Conservation (phyloP, 2,329 filamentous ascomycete genomes). For the Diaporthe sp. region DNA sequence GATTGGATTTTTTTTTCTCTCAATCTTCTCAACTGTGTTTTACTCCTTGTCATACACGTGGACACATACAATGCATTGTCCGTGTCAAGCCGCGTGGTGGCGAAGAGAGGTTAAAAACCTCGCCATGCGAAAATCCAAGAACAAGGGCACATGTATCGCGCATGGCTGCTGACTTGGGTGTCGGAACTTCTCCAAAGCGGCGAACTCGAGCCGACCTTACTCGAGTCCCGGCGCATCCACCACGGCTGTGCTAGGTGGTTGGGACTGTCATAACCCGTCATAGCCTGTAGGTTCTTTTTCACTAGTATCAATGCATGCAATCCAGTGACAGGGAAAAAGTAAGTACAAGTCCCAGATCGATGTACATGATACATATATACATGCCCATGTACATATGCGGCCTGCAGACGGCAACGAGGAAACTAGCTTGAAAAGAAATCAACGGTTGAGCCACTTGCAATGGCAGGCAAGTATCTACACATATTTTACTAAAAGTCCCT, state of each 20-base stretch:
- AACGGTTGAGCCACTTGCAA: constrained; percentile 6
- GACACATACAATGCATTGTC: constrained; percentile 3
- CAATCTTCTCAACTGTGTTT: too few relatives aligned
- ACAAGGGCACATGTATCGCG: not conserved
- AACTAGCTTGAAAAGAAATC: not conserved
- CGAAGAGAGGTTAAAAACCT: not conserved
- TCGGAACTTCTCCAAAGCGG: constrained; percentile 32
- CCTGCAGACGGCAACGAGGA: not conserved
- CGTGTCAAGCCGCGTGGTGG: constrained; percentile 9
- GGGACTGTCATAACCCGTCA: constrained; percentile 26
- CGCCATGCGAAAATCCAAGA: not conserved
- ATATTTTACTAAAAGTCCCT: not conserved
- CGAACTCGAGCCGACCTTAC: constrained; percentile 26
- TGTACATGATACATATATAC: not conserved
- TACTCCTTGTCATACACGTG: not conserved
- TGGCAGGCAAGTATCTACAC: not conserved
- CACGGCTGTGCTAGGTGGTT: not conserved
- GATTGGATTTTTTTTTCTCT: not conserved
- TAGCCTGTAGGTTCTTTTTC: not conserved
- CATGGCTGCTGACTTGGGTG: constrained; percentile 19
- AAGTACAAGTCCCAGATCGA: not conserved
- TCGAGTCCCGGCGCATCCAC: constrained; percentile 24
- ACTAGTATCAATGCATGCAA: constrained; percentile 29
- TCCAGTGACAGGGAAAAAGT: constrained; percentile 19
- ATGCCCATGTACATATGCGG: not conserved